phyloP scores from a whole-genome alignment of 192 early-diverging fungal species.

The Entophlyctis luteolus region DNA sequence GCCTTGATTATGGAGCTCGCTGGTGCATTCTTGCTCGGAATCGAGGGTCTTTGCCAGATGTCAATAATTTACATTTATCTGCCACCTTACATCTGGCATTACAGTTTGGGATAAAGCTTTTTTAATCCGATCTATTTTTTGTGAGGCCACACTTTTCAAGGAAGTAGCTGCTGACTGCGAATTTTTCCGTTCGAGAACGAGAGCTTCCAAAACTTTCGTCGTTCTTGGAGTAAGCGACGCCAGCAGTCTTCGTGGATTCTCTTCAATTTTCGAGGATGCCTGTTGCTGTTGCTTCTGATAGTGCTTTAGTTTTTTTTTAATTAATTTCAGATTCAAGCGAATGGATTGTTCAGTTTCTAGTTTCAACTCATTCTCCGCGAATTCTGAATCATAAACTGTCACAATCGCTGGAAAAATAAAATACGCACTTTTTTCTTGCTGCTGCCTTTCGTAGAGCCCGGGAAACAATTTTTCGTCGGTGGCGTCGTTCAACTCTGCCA shows the following conservation, averaged over 20 bases:
- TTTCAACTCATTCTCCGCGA: no score
- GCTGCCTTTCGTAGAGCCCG: constrained; percentile 9
- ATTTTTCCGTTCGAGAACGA: constrained; percentile 16
- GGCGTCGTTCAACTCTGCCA: constrained; percentile 27
- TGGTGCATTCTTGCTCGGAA: no score
- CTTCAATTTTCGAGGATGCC: neutral
- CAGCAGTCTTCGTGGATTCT: neutral
- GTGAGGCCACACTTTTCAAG: constrained; percentile 7
- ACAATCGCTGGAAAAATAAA: no score
- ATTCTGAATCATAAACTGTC: no score
- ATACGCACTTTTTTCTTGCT: no score
- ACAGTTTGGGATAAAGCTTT: neutral
- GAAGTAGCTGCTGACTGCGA: constrained; percentile 1
- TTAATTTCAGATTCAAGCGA: neutral
- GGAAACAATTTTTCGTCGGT: constrained; percentile 29
- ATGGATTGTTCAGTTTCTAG: no score
- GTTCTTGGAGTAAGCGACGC: constrained; percentile 12
- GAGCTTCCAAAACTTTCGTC: constrained; percentile 3
- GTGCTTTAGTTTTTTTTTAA: constrained; percentile 7
- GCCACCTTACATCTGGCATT: no score
- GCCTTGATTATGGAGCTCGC: no score
- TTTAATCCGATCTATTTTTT: constrained; percentile 16
- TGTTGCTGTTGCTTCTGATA: neutral
- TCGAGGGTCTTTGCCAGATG: no score
- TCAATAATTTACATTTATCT: no score